Evolutionary conservation across 2,329 filamentous ascomycete genomes (phyloP).

Genomic region (Sporothrix mexicana): DNA sequence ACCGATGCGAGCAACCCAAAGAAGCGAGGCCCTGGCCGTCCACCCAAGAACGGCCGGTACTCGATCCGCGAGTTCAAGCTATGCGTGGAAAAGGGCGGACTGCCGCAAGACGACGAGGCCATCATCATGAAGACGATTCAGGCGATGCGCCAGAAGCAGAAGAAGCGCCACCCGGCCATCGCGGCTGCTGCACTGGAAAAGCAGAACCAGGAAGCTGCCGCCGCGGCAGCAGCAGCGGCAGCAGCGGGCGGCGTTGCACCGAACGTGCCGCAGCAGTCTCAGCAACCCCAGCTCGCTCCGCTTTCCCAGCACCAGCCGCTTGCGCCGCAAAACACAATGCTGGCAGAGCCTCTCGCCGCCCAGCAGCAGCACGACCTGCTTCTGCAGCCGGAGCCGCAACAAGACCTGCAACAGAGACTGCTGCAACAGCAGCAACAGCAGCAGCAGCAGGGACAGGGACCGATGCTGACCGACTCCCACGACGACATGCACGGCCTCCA

Average conservation of each 20-base stretch:
- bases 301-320: no score
- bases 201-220: background rate
- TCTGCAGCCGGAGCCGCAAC: background rate
- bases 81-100: constrained; percentile 46
- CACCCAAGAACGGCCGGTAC: constrained; percentile 83
- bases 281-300: background rate
- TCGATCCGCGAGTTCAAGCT: constrained; percentile 75
- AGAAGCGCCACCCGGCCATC: constrained; percentile 24
- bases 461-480: background rate
- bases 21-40: constrained; percentile 78
- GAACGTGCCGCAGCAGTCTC: background rate
- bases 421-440: background rate
- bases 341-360: no score
- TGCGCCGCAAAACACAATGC: no score
- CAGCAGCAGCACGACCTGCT: background rate
- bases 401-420: background rate
- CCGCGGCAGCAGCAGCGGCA: background rate
- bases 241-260: background rate
- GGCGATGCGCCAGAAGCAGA: constrained; percentile 32
- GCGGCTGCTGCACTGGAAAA: background rate
- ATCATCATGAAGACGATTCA: constrained; percentile 29
- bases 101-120: constrained; percentile 24
- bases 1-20: constrained; percentile 53
- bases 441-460: background rate
- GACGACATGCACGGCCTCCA: constrained; percentile 22